A percentile compares a stretch with the other conserved stretches of the same genome.
Evolutionary conservation across 352 stramenopile species (phyloP).

Genomic region (Thalassiosira livingstoniorum): DNA sequence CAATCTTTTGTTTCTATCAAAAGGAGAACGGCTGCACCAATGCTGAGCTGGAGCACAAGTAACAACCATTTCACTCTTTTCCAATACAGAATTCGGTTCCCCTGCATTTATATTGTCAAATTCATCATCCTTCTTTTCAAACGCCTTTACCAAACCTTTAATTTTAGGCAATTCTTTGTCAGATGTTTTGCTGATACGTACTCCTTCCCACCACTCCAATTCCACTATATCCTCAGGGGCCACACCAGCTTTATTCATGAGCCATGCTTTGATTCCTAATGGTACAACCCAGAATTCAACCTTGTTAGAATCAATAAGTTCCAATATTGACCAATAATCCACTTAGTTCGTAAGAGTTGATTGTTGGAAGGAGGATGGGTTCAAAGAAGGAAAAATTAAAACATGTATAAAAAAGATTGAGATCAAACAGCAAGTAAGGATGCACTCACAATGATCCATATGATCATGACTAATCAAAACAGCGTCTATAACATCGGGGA

Average conservation of each 20-base stretch:
- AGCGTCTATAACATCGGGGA: conserved; percentile 67
- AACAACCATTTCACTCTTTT: conserved; percentile 54
- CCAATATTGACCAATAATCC: conserved; percentile 54
- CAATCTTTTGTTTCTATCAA: conserved; percentile 64
- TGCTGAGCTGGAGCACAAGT: conserved; percentile 74
- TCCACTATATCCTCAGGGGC: conserved; percentile 51
- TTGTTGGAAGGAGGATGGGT: not conserved
- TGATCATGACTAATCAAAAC: conserved; percentile 83
- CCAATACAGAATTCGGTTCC: not conserved
- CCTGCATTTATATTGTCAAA: conserved; percentile 9
- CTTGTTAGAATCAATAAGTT: conserved; percentile 57
- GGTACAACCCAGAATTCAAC: conserved; percentile 61
- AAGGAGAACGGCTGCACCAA: conserved; percentile 68
- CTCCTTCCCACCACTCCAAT: conserved; percentile 65
- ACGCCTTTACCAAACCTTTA: conserved; percentile 33
- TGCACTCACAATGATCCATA: conserved; percentile 60
- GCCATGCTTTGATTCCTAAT: conserved; percentile 65
- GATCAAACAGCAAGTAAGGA: conserved; percentile 17
- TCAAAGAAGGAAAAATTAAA: not conserved
- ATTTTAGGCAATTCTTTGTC: conserved; percentile 5
- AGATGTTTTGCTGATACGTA: conserved; percentile 42
- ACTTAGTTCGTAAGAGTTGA: not conserved
- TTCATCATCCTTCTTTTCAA: conserved; percentile 33
- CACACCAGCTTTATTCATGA: conserved; percentile 54
- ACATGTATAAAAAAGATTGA: not conserved